Evolutionary conservation across 1,139 yeast species (phyloP), one percentile per base, ranked within the genome.

Genomic region (Diutina mesorugosa): DNA sequence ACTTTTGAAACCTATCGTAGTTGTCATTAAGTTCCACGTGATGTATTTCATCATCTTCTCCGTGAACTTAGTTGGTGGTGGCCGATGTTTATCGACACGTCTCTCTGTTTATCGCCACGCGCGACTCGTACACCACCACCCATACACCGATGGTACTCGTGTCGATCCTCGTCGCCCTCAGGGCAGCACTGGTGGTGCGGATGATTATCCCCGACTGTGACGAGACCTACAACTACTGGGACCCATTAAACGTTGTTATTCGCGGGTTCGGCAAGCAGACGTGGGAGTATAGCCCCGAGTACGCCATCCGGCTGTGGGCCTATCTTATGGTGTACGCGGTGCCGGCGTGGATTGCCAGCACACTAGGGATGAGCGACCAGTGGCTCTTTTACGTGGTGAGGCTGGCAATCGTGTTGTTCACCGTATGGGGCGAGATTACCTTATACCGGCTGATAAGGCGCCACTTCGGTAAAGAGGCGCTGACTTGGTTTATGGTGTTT

Each of bases 201-300:
- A 83, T 89, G 69, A 84, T 87, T 50, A 85, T 90, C 32, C 80
- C 91, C 1, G 97, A 90, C 65, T 89, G 96, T 67, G 97, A 90
- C 67, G 70, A 67, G 48, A 78, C 82, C 0, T 91, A 81, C 77
- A 91, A 91, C 65, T 91, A 89, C 70, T 90, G 91, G 93, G 99
- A 91, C 63, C 97, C 99, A 0, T 73, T 91, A 58, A 93, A 91
- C 66, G 76, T 87, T 57, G 64, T 91, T 47, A 71, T 86, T 3
- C 79, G 96, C 61, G 87, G 86, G 2, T 90, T 88, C 67, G 99
- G 98, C 2, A 87, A 90, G 63, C 90, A 90, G 68, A 91, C 98
- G 0, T 91, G 97, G 98, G 98, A 91, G 66, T 91, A 91, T 67
- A 89, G 97, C 0, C 97, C 98, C 0, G 88, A 79, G 57, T 90